Percentiles rank a stretch among this genome's conserved stretches.
Conservation (phyloP, 2,329 filamentous ascomycete genomes). For the Clonostachys chloroleuca region DNA sequence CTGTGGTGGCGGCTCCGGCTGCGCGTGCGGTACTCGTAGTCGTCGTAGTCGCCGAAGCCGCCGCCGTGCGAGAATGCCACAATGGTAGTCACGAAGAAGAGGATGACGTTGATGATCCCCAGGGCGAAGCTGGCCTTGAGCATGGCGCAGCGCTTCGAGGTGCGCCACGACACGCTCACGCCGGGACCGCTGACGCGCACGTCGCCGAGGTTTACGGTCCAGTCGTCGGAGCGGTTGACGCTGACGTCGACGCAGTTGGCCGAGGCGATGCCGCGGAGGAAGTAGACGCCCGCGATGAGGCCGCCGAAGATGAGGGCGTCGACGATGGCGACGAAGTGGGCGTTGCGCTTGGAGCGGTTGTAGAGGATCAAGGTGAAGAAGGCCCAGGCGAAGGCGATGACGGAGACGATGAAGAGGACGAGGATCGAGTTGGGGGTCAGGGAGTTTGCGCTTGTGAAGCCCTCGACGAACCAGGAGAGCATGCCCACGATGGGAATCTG, state of each 20-base stretch:
- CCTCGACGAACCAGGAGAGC: constrained; percentile 62
- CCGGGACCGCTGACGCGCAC: constrained; percentile 49
- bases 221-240: constrained; percentile 42
- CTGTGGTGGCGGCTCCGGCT: constrained; percentile 29
- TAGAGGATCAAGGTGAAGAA: constrained; percentile 63
- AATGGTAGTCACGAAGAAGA: constrained; percentile 74
- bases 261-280: constrained; percentile 51
- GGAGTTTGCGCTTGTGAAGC: constrained; percentile 49
- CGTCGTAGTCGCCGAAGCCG: constrained; percentile 24
- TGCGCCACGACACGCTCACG: constrained; percentile 38
- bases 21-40: constrained; percentile 6
- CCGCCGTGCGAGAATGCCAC: constrained; percentile 60
- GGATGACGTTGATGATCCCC: constrained; percentile 80
- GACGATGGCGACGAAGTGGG: constrained; percentile 55
- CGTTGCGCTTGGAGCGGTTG: constrained; percentile 56
- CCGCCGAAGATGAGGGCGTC: constrained; percentile 60
- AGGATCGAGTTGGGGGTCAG: constrained; percentile 60
- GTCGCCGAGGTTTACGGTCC: constrained; percentile 56
- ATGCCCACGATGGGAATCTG: constrained; percentile 64
- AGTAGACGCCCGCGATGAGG: constrained; percentile 59
- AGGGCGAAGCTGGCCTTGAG: constrained; percentile 88
- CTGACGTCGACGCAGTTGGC: constrained; percentile 65
- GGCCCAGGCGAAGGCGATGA: constrained; percentile 59
- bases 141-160: constrained; percentile 83
- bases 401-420: constrained; percentile 63